Evolutionary conservation across 2,329 filamentous ascomycete species (phyloP).

Genomic region (Huntiella omanensis): DNA sequence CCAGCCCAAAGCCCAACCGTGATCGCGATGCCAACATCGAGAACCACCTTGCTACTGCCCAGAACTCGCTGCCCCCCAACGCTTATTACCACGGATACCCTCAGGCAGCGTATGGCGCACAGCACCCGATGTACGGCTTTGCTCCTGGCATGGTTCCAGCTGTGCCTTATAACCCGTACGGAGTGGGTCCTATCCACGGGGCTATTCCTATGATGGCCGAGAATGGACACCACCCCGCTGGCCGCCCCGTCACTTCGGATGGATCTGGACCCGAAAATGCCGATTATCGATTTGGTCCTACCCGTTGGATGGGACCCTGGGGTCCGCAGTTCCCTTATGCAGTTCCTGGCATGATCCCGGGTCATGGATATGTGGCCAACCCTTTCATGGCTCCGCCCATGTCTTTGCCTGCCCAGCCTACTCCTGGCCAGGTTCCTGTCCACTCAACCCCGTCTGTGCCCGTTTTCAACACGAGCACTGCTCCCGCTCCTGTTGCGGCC

Average conservation of each 20-base stretch:
- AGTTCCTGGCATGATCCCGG: slow-evolving; percentile 7
- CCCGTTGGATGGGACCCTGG: slow-evolving; percentile 10
- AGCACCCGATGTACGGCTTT: slow-evolving; percentile 19
- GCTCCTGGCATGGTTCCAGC: slow-evolving; percentile 15
- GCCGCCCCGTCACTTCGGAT: background rate
- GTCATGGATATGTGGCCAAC: slow-evolving; percentile 3
- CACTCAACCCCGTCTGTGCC: background rate
- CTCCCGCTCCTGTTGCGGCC: slow-evolving; percentile 1
- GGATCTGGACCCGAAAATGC: background rate
- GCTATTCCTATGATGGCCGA: background rate
- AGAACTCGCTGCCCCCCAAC: slow-evolving; percentile 15
- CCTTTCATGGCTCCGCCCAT: slow-evolving; percentile 8
- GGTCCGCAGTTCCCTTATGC: slow-evolving; percentile 10
- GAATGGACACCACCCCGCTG: background rate
- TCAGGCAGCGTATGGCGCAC: slow-evolving; percentile 16
- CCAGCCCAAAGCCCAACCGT: slow-evolving; percentile 24
- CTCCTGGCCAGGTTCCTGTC: background rate
- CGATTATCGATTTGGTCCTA: background rate
- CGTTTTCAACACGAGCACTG: too few species aligned
- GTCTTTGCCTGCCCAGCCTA: background rate
- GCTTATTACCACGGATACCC: slow-evolving; percentile 14
- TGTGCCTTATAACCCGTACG: slow-evolving; percentile 8
- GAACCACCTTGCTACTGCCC: background rate
- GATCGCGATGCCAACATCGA: slow-evolving; percentile 8
- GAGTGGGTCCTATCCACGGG: slow-evolving; percentile 2